A percentile compares a stretch with the other conserved stretches of the same genome.
phyloP scores from a whole-genome alignment of 2,329 filamentous ascomycete species.

The Phaeosphaeria sp. region DNA sequence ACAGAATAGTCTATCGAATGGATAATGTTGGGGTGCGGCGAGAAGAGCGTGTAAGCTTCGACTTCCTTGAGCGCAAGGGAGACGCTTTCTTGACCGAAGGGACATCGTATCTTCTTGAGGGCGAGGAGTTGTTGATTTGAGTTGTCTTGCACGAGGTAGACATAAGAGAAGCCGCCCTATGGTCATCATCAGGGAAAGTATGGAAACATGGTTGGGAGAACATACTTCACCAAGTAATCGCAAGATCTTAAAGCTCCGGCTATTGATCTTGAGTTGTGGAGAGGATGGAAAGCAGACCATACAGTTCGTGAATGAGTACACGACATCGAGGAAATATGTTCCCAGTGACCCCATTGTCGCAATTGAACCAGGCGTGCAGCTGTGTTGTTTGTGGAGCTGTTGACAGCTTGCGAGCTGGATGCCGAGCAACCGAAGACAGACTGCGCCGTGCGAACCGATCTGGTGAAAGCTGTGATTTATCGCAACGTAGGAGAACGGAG shows the following conservation, averaged over 20 bases:
- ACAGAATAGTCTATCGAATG: constrained; percentile 83
- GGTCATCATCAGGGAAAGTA: constrained; percentile 7
- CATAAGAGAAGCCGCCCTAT: constrained; percentile 96
- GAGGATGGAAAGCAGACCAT: constrained; percentile 95
- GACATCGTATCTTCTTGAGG: constrained; percentile 98
- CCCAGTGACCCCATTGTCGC: constrained; percentile 44
- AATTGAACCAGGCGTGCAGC: constrained; percentile 1
- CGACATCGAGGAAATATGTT: constrained; percentile 78
- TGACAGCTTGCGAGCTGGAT: constrained; percentile 23
- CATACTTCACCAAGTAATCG: constrained; percentile 88
- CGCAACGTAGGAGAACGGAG: background rate
- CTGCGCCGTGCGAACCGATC: constrained; percentile 10
- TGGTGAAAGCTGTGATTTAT: background rate
- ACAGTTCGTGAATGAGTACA: constrained; percentile 93
- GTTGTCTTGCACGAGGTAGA: constrained; percentile 96
- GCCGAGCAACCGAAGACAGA: constrained; percentile 8
- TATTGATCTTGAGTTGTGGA: constrained; percentile 94
- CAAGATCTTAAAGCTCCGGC: constrained; percentile 92
- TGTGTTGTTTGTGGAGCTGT: constrained; percentile 19
- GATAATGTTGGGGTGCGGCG: constrained; percentile 83
- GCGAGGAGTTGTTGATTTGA: constrained; percentile 84
- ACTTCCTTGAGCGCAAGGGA: constrained; percentile 95
- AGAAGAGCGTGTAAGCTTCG: constrained; percentile 92
- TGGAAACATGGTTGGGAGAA: constrained; percentile 1
- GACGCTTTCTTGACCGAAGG: constrained; percentile 95